Conservation (phyloP, 176 grass and related monocot genomes). For the Echinochloa phyllopogon region DNA sequence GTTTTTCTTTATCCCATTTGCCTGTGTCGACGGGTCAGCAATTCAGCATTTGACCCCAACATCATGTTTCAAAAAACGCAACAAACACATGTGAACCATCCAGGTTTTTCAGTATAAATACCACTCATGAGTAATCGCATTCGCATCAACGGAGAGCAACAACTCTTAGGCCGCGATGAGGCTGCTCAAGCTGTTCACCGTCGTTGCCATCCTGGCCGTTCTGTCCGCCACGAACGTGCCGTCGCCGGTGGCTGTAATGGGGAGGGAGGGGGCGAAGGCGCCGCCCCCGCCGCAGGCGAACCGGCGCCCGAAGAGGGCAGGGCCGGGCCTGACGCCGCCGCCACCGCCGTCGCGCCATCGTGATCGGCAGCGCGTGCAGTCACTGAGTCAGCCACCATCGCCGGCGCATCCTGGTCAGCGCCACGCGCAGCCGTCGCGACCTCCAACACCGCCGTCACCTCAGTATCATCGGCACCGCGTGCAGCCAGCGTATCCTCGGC, state of each 20-base stretch:
- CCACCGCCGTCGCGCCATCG: too few species aligned
- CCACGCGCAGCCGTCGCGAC: too few species aligned
- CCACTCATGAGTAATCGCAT: too few species aligned
- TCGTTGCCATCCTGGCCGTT: conserved; percentile 1
- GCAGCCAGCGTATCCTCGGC: background rate
- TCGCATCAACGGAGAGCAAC: background rate
- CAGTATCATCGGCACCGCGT: background rate
- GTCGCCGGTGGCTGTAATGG: background rate
- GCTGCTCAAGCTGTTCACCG: background rate
- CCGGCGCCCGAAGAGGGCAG: too few species aligned
- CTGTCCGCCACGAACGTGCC: background rate
- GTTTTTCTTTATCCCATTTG: too few species aligned
- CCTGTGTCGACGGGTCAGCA: background rate
- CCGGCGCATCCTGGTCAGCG: too few species aligned
- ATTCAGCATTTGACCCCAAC: too few species aligned
- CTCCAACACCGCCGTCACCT: background rate
- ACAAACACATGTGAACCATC: background rate
- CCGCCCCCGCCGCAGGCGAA: background rate
- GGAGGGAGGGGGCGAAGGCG: background rate
- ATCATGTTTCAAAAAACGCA: too few species aligned
- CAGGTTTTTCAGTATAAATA: background rate
- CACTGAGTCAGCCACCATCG: too few species aligned
- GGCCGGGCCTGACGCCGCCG: too few species aligned
- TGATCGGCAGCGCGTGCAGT: too few species aligned
- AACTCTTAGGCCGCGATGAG: background rate